These are phyloP conservation scores for Xylaria sp. DNA, from an alignment of 2,329 filamentous ascomycete genomes.

Conservation along the genomic window DNA sequence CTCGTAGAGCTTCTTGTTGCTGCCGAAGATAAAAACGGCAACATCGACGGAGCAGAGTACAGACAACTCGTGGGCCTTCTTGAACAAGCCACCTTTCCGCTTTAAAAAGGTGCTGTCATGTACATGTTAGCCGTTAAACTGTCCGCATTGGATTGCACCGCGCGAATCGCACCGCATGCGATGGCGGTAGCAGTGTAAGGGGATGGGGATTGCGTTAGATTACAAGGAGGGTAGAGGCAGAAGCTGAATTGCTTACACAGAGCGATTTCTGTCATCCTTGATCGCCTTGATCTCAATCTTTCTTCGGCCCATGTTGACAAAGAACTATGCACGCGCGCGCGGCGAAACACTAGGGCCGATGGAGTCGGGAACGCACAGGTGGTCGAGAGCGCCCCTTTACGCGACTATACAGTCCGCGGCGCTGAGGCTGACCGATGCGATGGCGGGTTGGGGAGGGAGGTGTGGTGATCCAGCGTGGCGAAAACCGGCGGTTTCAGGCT, in stretches of 20 bases:
- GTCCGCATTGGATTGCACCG: not conserved
- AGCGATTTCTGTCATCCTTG: constrained; percentile 97
- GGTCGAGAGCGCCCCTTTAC: constrained; percentile 19
- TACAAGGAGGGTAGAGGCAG: not conserved
- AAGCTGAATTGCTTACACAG: constrained; percentile 72
- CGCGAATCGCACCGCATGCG: constrained; percentile 1
- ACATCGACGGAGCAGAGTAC: constrained; percentile 98
- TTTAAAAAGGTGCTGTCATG: constrained; percentile 86
- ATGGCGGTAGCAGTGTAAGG: not conserved
- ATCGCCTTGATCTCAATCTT: constrained; percentile 99
- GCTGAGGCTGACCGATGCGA: constrained; percentile 21
- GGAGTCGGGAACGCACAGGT: constrained; percentile 9
- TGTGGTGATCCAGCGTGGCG: constrained; percentile 34
- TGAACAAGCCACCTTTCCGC: constrained; percentile 97
- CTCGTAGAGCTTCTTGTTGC: constrained; percentile 98
- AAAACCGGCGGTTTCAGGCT: constrained; percentile 21
- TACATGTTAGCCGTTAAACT: constrained; percentile 25
- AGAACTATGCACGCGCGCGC: constrained; percentile 12
- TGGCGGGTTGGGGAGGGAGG: constrained; percentile 15
- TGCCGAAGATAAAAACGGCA: constrained; percentile 97
- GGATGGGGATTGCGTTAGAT: not conserved
- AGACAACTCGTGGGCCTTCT: constrained; percentile 98
- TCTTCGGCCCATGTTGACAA: constrained; percentile 81
- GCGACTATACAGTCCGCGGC: constrained; percentile 22
- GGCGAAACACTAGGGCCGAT: not conserved